These are phyloP conservation scores for Lentinula raphanica DNA, from an alignment of 768 basidiomycete species.

Conservation along the genomic window DNA sequence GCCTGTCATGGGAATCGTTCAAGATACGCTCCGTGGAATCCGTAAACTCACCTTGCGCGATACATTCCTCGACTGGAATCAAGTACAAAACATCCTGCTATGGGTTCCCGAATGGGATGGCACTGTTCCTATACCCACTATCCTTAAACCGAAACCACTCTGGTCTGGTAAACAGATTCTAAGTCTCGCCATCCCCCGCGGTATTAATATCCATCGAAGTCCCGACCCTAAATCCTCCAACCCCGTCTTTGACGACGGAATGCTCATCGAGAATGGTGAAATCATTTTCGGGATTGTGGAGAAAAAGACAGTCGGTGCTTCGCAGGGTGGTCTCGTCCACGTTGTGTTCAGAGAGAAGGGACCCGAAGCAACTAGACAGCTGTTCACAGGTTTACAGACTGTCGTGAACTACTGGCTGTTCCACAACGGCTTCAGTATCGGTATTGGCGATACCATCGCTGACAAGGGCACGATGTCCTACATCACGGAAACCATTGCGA, in stretches of 20 bases:
- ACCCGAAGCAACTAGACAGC: constrained; percentile 80
- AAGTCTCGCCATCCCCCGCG: constrained; percentile 86
- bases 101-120: constrained; percentile 99
- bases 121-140: constrained; percentile 82
- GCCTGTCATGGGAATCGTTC: constrained; percentile 99
- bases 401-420: constrained; percentile 98
- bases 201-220: constrained; percentile 86
- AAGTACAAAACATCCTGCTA: constrained; percentile 94
- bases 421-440: constrained; percentile 98
- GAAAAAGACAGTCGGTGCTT: constrained; percentile 98
- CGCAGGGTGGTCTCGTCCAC: constrained; percentile 91
- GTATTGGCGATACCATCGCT: constrained; percentile 97
- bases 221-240: constrained; percentile 75
- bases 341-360: constrained; percentile 98
- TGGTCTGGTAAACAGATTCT: constrained; percentile 99
- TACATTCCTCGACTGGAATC: constrained; percentile 91
- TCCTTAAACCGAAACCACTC: constrained; percentile 92
- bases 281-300: constrained; percentile 92
- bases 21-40: constrained; percentile 96
- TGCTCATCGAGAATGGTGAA: constrained; percentile 96
- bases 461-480: constrained; percentile 82
- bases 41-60: constrained; percentile 97
- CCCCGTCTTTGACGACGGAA: constrained; percentile 88
- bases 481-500: constrained; percentile 78
- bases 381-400: constrained; percentile 92